Base-by-base conservation (phyloP, 2,329 filamentous ascomycete species). In the Hymenoscyphus albidus region DNA sequence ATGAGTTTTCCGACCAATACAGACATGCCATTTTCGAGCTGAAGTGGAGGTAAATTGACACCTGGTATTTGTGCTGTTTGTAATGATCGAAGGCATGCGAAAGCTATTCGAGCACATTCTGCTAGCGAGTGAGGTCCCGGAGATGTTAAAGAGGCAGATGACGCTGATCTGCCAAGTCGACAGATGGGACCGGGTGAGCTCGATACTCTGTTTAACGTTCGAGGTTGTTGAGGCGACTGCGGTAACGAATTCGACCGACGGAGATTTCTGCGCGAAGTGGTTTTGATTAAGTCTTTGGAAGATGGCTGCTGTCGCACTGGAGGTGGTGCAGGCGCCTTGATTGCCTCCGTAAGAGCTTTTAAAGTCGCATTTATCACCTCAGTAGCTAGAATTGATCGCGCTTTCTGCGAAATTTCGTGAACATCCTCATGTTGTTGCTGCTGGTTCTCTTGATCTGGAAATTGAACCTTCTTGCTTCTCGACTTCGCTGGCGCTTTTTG, bases 1-100 rank as follows among this genome's bases (percentile, higher is more conserved):
- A 92, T 78, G 0, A 93, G 79, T 73, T 88, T 91, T 48, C 84
- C 84, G 48, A 89, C 77, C 62, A 93, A 81, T 0, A 88, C 86
- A 16, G 89, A 84, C 81, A 91, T 90, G 62, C 90, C 91, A 65
- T 81, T 87, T 73, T 93, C 91, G 3, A 93, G 76, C 72, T 93
- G 89, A 48, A 90, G 78, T 56, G 84, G 82, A 1, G 85, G 82
- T n/a, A 88, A 78, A 10, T 82, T 77, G 10, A 86, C 77, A 9
- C 82, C 80, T 5, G 83, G 77, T 0, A 82, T 78, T 32, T 82
- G 79, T 22, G 75, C 74, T 38, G 76, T 79, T 60, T 89, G 84
- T 31, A 86, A 72, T 35, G 82, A 80, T 59, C 88, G 81, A 48
- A 93, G 78, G 59, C 85, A 87, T 6, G 82, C 78, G 71, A 93